Conservation (phyloP, 1,139 yeast genomes). For the Waltiozyma sp. region DNA sequence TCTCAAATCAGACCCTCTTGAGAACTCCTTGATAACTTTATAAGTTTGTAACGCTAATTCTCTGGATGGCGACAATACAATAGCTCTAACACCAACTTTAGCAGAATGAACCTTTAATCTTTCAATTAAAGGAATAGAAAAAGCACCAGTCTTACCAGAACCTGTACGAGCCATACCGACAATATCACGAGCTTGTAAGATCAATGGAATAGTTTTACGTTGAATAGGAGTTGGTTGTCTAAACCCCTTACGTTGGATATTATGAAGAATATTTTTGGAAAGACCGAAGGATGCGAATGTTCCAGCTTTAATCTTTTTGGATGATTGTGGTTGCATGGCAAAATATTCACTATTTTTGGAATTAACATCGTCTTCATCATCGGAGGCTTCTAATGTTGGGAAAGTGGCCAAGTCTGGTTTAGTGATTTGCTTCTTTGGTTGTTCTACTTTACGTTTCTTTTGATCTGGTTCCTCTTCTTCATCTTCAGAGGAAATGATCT, state of each 20-base stretch:
- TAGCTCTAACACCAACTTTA: slow-evolving; percentile 80
- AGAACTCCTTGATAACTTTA: slow-evolving; percentile 80
- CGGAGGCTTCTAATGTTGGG: slow-evolving; percentile 61
- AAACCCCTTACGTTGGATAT: slow-evolving; percentile 78
- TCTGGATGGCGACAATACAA: slow-evolving; percentile 85
- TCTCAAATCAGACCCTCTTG: slow-evolving; percentile 75
- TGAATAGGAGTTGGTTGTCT: slow-evolving; percentile 97
- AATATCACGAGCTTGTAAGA: slow-evolving; percentile 81
- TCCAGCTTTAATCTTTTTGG: slow-evolving; percentile 59
- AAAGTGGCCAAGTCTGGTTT: slow-evolving; percentile 25
- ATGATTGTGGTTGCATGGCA: slow-evolving; percentile 35
- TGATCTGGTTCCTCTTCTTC: slow-evolving; percentile 26
- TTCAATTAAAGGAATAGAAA: slow-evolving; percentile 86
- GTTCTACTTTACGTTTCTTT: slow-evolving; percentile 19
- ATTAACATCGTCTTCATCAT: slow-evolving; percentile 40
- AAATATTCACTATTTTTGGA: slow-evolving; percentile 36
- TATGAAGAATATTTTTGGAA: slow-evolving; percentile 56
- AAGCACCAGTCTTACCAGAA: slow-evolving; percentile 98
- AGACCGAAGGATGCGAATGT: slow-evolving; percentile 87
- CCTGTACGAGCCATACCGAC: slow-evolving; percentile 99
- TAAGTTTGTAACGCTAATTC: slow-evolving; percentile 89
- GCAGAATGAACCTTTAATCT: slow-evolving; percentile 74
- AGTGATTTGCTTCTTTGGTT: slow-evolving; percentile 11
- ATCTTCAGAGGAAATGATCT: slow-evolving; percentile 39
- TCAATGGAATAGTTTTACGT: slow-evolving; percentile 84